Percentiles rank a stretch among this genome's conserved stretches.
These are phyloP conservation scores for Neoascochyta sp. DNA, from an alignment of 2,329 filamentous ascomycete species.

Conservation along the genomic window DNA sequence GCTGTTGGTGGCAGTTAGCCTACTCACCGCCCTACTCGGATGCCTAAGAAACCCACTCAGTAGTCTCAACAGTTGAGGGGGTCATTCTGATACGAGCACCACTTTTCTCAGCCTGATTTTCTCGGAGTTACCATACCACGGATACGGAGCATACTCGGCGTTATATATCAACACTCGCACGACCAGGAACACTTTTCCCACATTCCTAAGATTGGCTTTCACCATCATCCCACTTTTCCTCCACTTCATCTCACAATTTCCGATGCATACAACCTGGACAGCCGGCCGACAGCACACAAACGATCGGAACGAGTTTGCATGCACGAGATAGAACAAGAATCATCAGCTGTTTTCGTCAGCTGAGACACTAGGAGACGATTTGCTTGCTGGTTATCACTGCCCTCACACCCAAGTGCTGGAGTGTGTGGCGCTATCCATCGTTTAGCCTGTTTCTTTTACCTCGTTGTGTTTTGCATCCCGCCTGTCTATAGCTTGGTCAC, in stretches of 20 bases:
- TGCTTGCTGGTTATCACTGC: slow-evolving; percentile 16
- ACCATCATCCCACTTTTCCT: slow-evolving; percentile 9
- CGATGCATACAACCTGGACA: slow-evolving; percentile 4
- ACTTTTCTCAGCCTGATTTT: slow-evolving; percentile 3
- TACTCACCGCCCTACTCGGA: slow-evolving; percentile 4
- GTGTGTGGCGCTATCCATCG: slow-evolving; percentile 28
- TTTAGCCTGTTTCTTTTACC: slow-evolving; percentile 11
- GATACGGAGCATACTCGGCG: slow-evolving; percentile 32
- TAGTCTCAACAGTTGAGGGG: slow-evolving; percentile 1
- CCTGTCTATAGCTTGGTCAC: slow-evolving; percentile 25
- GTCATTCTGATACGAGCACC: no score
- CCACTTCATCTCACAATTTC: slow-evolving; percentile 1
- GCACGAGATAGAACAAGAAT: not conserved
- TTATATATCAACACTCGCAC: slow-evolving; percentile 22
- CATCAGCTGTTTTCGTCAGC: not conserved
- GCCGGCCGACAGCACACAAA: not conserved
- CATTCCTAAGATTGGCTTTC: slow-evolving; percentile 11
- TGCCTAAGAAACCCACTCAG: slow-evolving; percentile 5
- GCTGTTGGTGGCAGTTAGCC: slow-evolving; percentile 29
- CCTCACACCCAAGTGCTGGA: slow-evolving; percentile 38
- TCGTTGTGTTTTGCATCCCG: slow-evolving; percentile 16
- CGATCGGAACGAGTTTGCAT: not conserved
- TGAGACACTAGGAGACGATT: slow-evolving; percentile 3
- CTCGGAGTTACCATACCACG: slow-evolving; percentile 12
- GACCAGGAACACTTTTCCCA: no score